Evolutionary conservation across 2,329 filamentous ascomycete genomes (phyloP), one percentile per base, ranked within the genome.

Genomic region (Paecilomyces formosus): DNA sequence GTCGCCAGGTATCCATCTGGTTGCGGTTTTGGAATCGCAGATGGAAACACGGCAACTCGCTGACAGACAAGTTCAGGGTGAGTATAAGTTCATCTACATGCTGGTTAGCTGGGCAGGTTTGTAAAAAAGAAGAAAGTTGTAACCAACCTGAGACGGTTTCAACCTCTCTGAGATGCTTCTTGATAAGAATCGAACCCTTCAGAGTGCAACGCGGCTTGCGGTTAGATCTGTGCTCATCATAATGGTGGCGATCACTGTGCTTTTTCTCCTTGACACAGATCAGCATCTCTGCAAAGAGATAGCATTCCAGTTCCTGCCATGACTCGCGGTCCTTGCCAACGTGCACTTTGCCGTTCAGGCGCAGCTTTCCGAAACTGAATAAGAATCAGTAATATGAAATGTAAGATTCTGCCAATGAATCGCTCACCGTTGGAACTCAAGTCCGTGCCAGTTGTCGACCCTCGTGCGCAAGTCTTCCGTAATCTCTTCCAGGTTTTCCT

Each of bases 251-350:
- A 53, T 73, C 67, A 9, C 79, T 72, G 8, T 81, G 75, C 77
- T 92, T 96, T 83, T 97, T 97, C 76, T 97, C 94, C 76, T 97
- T 99, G 61, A 99, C 92, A 70, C 94, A 99, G 64, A 99, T 99
- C 67, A 99, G 88, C 94, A 99, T 99, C 77, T 99, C 94, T 3
- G 89, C 90, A 70, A 99, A 99, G 30, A 99, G 82, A 72, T 91
- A 99, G 74, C 94, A 99, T 73, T 99, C 92, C 57, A 99, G 78
- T 72, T 97, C 94, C 78, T 99, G 94, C 94, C 94, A 99, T 6
- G 92, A 92, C 63, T 93, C 83, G 65, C 92, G 92, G 74, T 99
- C 94, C 76, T 99, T 99, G 66, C 94, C 94, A 22, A 99, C 94
- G 56, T 90, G 87, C 58, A 99, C 85, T 2, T 88, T 92, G 28